Evolutionary conservation across 2,329 filamentous ascomycete genomes (phyloP).

Genomic region (Trichoderma breve): DNA sequence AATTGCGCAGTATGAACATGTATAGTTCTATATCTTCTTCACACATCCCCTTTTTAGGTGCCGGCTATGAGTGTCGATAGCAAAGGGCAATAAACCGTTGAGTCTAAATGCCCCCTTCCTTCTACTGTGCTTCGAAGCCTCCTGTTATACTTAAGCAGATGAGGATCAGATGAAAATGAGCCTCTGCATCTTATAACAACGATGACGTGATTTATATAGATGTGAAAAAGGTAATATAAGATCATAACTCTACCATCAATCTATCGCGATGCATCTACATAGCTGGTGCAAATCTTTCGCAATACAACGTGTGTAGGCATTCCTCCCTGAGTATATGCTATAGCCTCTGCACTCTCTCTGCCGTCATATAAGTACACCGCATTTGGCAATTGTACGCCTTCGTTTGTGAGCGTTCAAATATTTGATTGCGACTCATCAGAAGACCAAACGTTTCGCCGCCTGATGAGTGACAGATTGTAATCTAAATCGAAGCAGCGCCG

Average conservation of each 20-base stretch:
- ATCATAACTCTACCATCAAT: background rate
- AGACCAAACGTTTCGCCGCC: background rate
- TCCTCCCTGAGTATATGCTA: background rate
- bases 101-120: too few relatives aligned
- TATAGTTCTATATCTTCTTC: too few relatives aligned
- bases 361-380: background rate
- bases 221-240: background rate
- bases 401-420: background rate
- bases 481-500: background rate
- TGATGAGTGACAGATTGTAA: background rate
- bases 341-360: background rate
- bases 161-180: background rate
- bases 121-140: too few relatives aligned
- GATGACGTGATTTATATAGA: background rate
- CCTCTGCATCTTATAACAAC: background rate
- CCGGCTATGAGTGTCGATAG: too few relatives aligned
- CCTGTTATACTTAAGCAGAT: background rate
- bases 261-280: background rate
- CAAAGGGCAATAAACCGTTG: too few relatives aligned
- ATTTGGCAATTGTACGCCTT: accelerated
- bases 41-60: too few relatives aligned
- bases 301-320: background rate
- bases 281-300: background rate
- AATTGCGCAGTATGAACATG: too few relatives aligned
- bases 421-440: background rate